These are phyloP conservation scores for Chamaecyparis obtusa DNA, from an alignment of 75 land plant genomes.

Conservation along the genomic window DNA sequence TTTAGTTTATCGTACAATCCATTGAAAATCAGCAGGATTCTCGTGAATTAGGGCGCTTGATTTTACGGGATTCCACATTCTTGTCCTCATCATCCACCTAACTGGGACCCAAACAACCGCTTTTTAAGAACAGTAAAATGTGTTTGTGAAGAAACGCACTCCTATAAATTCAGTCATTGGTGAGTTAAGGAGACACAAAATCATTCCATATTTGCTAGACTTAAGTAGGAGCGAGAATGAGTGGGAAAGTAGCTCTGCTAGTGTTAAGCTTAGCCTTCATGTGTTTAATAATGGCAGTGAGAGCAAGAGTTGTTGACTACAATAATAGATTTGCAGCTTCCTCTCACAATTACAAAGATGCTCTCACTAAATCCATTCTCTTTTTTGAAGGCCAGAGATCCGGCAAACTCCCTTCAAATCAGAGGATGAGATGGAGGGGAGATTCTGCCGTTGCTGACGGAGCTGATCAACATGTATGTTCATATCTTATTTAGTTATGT, in stretches of 20 bases:
- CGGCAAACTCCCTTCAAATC: constrained; percentile 28
- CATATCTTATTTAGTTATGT: too few species aligned
- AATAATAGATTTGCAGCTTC: background rate
- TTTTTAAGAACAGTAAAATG: background rate
- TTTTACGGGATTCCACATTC: background rate
- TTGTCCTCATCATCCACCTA: background rate
- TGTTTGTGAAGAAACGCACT: too few species aligned
- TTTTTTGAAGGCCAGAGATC: constrained; percentile 47
- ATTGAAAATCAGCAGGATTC: background rate
- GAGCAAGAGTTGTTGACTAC: background rate
- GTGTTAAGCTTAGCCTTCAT: background rate
- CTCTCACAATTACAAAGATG: constrained; percentile 24
- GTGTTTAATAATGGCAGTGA: background rate
- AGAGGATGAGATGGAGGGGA: constrained; percentile 37
- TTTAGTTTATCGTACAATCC: background rate
- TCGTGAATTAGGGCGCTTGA: background rate
- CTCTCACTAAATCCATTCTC: constrained; percentile 29
- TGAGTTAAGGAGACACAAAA: background rate
- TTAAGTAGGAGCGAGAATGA: background rate
- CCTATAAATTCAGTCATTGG: background rate
- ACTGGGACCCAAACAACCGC: background rate
- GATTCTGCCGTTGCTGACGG: constrained; percentile 39
- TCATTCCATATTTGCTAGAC: background rate
- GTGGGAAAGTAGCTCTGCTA: background rate
- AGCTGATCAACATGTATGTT: constrained; percentile 14